Percentiles rank a stretch among this genome's conserved stretches.
Evolutionary conservation across 306 rosid genomes (phyloP).

Genomic region (Cucumis hystrix): DNA sequence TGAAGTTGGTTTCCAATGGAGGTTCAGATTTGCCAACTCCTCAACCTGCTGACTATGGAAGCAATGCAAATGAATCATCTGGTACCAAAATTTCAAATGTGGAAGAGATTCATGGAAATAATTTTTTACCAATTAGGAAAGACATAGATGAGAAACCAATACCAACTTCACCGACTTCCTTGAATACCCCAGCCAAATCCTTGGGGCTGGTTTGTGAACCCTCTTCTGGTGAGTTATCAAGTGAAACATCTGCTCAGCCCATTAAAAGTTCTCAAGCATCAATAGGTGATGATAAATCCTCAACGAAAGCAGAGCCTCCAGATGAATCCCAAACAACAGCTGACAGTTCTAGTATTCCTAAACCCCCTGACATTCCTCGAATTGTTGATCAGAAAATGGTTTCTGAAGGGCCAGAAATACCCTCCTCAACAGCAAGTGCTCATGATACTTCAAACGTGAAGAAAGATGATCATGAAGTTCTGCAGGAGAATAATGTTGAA

Average conservation of each 20-base stretch:
- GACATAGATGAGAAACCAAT: conserved; percentile 27
- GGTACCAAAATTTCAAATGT: conserved; percentile 19
- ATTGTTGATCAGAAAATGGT: conserved; percentile 21
- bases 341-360: conserved; percentile 24
- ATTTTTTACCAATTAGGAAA: conserved; percentile 23
- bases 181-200: conserved; percentile 26
- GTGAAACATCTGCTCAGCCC: conserved; percentile 29
- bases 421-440: conserved; percentile 27
- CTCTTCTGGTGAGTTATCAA: conserved; percentile 24
- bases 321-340: conserved; percentile 17
- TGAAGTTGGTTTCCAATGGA: conserved; percentile 32
- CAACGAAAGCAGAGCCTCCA: conserved; percentile 18
- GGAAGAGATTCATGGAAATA: conserved; percentile 26
- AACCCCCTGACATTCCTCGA: conserved; percentile 19
- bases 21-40: conserved; percentile 27
- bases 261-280: conserved; percentile 24
- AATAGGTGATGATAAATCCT: conserved; percentile 18
- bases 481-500: conserved; percentile 27
- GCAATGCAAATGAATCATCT: conserved; percentile 21
- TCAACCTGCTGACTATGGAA: conserved; percentile 18
- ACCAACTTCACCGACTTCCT: conserved; percentile 17
- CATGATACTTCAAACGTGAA: conserved; percentile 20
- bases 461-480: conserved; percentile 31
- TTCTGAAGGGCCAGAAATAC: conserved; percentile 22
- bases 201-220: conserved; percentile 18